These are phyloP conservation scores for Fusarium tricinctum DNA, from an alignment of 2,329 filamentous ascomycete genomes.

Conservation along the genomic window DNA sequence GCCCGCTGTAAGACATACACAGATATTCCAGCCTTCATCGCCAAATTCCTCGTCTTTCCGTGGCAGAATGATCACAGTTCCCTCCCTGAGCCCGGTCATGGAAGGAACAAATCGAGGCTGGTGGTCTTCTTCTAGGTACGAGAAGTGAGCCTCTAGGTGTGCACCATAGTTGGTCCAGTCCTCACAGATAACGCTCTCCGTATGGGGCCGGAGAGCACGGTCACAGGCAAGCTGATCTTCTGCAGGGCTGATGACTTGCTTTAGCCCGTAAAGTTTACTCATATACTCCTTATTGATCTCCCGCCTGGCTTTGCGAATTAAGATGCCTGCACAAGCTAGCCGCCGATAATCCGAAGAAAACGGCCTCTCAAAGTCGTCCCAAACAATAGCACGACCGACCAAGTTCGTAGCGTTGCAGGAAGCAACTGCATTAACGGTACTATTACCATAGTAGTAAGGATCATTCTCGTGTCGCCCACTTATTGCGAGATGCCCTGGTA, in stretches of 20 bases:
- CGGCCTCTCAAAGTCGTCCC: neutral
- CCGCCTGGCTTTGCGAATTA: slow-evolving; percentile 12
- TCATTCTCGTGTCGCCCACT: neutral
- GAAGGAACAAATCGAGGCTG: slow-evolving; percentile 30
- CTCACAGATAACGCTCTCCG: slow-evolving; percentile 36
- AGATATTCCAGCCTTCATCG: slow-evolving; percentile 27
- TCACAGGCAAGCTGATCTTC: slow-evolving; percentile 25
- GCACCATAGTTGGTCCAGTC: slow-evolving; percentile 39
- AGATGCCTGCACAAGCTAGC: slow-evolving; percentile 9
- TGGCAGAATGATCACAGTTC: slow-evolving; percentile 40
- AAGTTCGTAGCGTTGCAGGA: slow-evolving; percentile 8
- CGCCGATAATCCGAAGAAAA: neutral
- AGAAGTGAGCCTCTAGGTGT: slow-evolving; percentile 9
- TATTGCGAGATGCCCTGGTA: slow-evolving; percentile 17
- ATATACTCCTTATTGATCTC: slow-evolving; percentile 19
- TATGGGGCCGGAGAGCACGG: slow-evolving; percentile 25
- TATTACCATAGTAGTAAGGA: slow-evolving; percentile 35
- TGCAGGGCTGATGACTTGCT: slow-evolving; percentile 15
- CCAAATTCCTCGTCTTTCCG: slow-evolving; percentile 15
- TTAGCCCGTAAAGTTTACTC: slow-evolving; percentile 32
- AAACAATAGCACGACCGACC: neutral
- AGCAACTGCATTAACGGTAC: slow-evolving; percentile 31
- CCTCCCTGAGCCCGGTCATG: slow-evolving; percentile 31
- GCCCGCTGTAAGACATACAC: slow-evolving; percentile 24
- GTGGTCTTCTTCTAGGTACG: slow-evolving; percentile 6